Conservation (phyloP, 1,139 yeast genomes). For the Candida glucosophila region DNA sequence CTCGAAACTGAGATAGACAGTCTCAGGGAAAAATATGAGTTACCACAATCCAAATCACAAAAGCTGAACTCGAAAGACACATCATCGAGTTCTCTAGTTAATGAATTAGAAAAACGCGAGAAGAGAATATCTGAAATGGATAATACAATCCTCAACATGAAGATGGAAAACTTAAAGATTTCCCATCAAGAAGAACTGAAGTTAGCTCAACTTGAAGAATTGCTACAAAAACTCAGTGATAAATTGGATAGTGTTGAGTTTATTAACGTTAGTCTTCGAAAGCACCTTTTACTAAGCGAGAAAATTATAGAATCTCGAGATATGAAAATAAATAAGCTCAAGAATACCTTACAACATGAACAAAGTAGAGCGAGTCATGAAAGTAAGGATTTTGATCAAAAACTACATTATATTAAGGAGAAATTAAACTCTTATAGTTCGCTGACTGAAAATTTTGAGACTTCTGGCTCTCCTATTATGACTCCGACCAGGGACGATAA, state of each 20-base stretch:
- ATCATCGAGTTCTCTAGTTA: slow-evolving; percentile 6
- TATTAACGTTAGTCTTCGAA: slow-evolving; percentile 29
- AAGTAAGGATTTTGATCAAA: slow-evolving; percentile 44
- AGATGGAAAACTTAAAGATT: slow-evolving; percentile 24
- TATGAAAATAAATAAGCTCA: slow-evolving; percentile 49
- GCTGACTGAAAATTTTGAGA: too few relatives aligned
- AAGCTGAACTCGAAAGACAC: neutral
- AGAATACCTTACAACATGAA: slow-evolving; percentile 42
- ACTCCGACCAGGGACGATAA: slow-evolving; percentile 1
- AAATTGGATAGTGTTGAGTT: slow-evolving; percentile 34
- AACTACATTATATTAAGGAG: slow-evolving; percentile 35
- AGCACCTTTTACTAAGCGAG: slow-evolving; percentile 44
- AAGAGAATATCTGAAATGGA: slow-evolving; percentile 30
- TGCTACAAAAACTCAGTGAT: slow-evolving; percentile 28
- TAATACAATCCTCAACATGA: slow-evolving; percentile 25
- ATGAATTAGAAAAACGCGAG: slow-evolving; percentile 27
- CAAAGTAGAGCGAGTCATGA: slow-evolving; percentile 43
- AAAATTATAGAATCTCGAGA: slow-evolving; percentile 54
- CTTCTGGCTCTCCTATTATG: too few relatives aligned
- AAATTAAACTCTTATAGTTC: slow-evolving; percentile 22
- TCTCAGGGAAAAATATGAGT: slow-evolving; percentile 1
- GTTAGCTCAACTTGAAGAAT: slow-evolving; percentile 28
- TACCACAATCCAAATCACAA: neutral
- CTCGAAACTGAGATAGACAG: slow-evolving; percentile 36
- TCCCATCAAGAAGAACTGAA: slow-evolving; percentile 41